phyloP scores from a whole-genome alignment of 225 moss, liverwort and hornwort genomes.

The Sphagnum tenellum region DNA sequence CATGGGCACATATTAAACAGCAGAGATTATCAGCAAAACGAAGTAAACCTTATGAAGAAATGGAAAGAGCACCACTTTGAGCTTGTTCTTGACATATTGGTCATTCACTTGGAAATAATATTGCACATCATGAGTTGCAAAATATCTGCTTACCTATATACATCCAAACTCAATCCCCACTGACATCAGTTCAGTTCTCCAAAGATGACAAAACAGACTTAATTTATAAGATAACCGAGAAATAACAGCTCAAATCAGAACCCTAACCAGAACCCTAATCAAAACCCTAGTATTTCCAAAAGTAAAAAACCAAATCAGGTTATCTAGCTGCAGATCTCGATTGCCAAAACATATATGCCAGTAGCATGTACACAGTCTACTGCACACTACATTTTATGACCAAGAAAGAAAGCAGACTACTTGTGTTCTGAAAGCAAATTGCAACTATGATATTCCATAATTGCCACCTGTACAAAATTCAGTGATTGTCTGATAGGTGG shows the following conservation, averaged over 20 bases:
- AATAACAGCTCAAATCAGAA: no score
- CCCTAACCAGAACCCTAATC: no score
- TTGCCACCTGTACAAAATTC: no score
- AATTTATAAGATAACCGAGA: background rate
- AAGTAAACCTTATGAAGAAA: slow-evolving; percentile 68
- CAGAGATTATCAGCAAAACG: no score
- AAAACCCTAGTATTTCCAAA: no score
- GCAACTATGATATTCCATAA: background rate
- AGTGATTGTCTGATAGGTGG: no score
- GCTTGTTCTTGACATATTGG: slow-evolving; percentile 93
- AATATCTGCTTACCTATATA: slow-evolving; percentile 85
- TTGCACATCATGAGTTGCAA: slow-evolving; percentile 83
- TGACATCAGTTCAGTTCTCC: no score
- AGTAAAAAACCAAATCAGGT: background rate
- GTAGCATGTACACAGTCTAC: background rate
- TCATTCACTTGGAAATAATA: slow-evolving; percentile 98
- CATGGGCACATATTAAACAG: no score
- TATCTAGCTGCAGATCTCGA: background rate
- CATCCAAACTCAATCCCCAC: slow-evolving; percentile 4
- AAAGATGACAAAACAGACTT: no score
- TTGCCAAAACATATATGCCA: background rate
- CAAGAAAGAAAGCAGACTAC: background rate
- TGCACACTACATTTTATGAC: background rate
- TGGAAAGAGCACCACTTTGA: slow-evolving; percentile 92
- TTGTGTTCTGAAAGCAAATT: background rate